These are phyloP conservation scores for Cryptosporidium meleagridis DNA, from an alignment of 169 alveolate species.

Conservation along the genomic window DNA sequence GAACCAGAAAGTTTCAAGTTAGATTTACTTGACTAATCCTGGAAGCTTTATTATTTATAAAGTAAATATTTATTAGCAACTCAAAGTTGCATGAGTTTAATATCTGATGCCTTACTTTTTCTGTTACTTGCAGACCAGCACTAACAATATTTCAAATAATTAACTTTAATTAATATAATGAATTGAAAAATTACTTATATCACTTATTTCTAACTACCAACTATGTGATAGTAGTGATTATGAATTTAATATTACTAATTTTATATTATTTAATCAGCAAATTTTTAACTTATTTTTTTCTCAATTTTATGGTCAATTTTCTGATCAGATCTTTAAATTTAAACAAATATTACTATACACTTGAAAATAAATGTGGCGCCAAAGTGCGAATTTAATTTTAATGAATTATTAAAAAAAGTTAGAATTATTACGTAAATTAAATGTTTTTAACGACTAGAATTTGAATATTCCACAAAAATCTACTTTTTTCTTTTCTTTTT, in stretches of 20 bases:
- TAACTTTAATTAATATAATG: too few species aligned
- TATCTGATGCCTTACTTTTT: not conserved
- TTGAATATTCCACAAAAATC: not conserved
- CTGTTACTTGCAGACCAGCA: not conserved
- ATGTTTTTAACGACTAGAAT: not conserved
- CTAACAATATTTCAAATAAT: too few species aligned
- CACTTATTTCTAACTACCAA: too few species aligned
- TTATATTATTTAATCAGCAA: not conserved
- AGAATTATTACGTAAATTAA: not conserved
- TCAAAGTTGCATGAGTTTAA: not conserved
- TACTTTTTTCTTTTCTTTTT: constrained; percentile 1
- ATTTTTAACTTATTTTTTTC: not conserved
- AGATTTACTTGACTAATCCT: not conserved
- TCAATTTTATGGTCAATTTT: constrained; percentile 1
- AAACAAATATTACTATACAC: not conserved
- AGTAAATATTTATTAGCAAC: too few species aligned
- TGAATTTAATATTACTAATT: not conserved
- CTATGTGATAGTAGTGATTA: not conserved
- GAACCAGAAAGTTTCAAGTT: too few species aligned
- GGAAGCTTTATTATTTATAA: too few species aligned
- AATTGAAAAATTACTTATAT: too few species aligned
- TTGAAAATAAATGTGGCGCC: constrained; percentile 7
- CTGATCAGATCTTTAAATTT: constrained; percentile 57
- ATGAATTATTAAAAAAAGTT: not conserved
- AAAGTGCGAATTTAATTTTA: not conserved